phyloP scores from a whole-genome alignment of 2,329 filamentous ascomycete genomes.

The Penicillium italicum region DNA sequence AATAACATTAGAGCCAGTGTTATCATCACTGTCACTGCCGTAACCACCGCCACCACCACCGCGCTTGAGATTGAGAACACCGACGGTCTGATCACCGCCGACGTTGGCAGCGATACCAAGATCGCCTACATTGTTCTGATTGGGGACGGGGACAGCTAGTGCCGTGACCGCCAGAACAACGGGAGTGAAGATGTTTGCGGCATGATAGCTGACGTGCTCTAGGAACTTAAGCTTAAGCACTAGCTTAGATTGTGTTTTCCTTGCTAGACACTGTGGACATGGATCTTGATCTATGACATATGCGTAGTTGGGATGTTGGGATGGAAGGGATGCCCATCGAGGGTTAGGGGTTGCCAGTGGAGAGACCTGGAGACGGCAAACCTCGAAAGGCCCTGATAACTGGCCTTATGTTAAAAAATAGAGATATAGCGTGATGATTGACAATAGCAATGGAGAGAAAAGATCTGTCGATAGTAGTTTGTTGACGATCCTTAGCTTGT shows the following conservation, averaged over 20 bases:
- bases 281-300: slow-evolving; percentile 4
- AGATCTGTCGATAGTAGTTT: background rate
- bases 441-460: background rate
- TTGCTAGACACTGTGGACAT: background rate
- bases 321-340: background rate
- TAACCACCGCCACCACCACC: background rate
- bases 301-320: background rate
- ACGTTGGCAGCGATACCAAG: background rate
- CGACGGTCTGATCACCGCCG: background rate
- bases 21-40: no score
- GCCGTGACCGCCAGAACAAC: slow-evolving; percentile 4
- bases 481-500: slow-evolving; percentile 6
- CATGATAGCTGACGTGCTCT: slow-evolving; percentile 1
- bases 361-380: background rate
- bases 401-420: background rate
- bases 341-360: background rate
- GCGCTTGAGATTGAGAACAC: slow-evolving; percentile 1
- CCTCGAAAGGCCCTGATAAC: background rate
- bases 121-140: background rate
- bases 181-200: slow-evolving; percentile 1
- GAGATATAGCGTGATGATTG: background rate
- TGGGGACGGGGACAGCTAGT: slow-evolving; percentile 7
- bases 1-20: background rate
- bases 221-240: background rate
- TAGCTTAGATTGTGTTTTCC: background rate